Conservation (phyloP, 148 eudicot species). For the Talinum fruticosum region DNA sequence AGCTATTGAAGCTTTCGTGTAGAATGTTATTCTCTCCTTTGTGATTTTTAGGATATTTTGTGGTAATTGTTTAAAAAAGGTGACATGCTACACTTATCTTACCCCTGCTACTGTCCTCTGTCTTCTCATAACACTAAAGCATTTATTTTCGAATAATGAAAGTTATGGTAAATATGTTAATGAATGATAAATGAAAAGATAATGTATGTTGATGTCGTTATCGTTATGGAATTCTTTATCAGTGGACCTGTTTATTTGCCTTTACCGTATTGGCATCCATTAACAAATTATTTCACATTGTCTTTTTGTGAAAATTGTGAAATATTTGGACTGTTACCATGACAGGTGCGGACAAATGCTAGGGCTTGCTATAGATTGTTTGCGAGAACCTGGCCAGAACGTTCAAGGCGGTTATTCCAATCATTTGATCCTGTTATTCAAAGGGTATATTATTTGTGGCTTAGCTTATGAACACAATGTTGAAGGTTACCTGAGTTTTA, state of each 20-base stretch:
- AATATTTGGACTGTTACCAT: neutral
- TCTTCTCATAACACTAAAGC: too few species aligned
- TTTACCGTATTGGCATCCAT: neutral
- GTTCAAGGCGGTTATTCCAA: constrained; percentile 73
- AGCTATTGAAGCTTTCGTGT: neutral
- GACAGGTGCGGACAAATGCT: constrained; percentile 92
- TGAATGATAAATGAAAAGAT: too few species aligned
- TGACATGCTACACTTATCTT: too few species aligned
- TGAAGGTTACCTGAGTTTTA: neutral
- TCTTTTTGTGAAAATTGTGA: neutral
- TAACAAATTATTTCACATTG: neutral
- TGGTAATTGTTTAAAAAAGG: too few species aligned
- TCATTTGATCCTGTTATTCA: constrained; percentile 95
- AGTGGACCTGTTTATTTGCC: too few species aligned
- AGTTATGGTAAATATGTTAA: too few species aligned
- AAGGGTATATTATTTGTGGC: constrained; percentile 48
- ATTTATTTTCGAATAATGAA: too few species aligned
- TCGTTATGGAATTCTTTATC: too few species aligned
- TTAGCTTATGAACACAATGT: neutral
- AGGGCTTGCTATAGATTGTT: constrained; percentile 96
- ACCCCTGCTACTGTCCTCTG: too few species aligned
- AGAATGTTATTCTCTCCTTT: too few species aligned
- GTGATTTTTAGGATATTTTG: too few species aligned
- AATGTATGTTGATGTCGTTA: too few species aligned
- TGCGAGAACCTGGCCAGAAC: constrained; percentile 99